Evolutionary conservation across 1,139 yeast genomes (phyloP).

Genomic region (Kodamaea sp.): DNA sequence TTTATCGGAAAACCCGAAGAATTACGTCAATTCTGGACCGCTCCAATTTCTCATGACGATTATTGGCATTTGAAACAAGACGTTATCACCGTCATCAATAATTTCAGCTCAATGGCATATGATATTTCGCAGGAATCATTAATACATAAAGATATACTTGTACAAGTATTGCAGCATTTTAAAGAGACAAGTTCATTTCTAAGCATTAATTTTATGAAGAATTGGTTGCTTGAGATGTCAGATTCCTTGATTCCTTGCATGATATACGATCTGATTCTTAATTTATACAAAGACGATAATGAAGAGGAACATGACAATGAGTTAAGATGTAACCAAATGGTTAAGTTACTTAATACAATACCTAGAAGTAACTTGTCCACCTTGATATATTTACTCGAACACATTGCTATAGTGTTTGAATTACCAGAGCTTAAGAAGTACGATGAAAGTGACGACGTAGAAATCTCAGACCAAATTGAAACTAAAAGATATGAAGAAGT

Average conservation of each 20-base stretch:
- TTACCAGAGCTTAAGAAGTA: constrained; percentile 26
- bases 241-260: constrained; percentile 46
- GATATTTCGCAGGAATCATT: constrained; percentile 20
- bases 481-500: constrained; percentile 6
- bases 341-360: constrained; percentile 29
- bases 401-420: constrained; percentile 26
- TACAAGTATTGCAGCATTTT: constrained; percentile 18
- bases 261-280: constrained; percentile 34
- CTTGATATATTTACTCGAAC: constrained; percentile 36
- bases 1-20: constrained; percentile 19
- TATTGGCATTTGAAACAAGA: constrained; percentile 38
- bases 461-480: constrained; percentile 22
- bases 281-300: constrained; percentile 17
- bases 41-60: constrained; percentile 30
- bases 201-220: constrained; percentile 33
- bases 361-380: constrained; percentile 45
- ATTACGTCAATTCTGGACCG: constrained; percentile 24
- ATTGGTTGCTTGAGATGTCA: constrained; percentile 43
- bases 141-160: constrained; percentile 24
- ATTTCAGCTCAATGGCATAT: constrained; percentile 12
- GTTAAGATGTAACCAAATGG: constrained; percentile 17
- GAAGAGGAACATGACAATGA: constrained; percentile 6
- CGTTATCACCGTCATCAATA: constrained; percentile 23
- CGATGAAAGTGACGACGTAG: constrained; percentile 28
- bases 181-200: constrained; percentile 10